Evolutionary conservation across 2,329 filamentous ascomycete genomes (phyloP).

Genomic region (Hymenotorrendiella dingleyae): DNA sequence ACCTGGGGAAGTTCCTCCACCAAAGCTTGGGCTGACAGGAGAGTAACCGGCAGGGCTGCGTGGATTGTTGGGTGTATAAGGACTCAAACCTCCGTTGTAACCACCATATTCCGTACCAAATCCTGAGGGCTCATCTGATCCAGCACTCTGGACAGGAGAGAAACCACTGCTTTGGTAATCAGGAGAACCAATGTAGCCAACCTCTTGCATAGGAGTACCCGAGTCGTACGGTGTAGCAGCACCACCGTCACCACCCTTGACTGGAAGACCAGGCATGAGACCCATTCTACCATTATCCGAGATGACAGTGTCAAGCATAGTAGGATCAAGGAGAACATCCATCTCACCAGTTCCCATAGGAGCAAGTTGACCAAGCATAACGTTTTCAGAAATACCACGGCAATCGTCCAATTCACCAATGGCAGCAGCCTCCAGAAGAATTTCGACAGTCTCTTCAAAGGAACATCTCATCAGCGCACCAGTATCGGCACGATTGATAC

Average conservation of each 20-base stretch:
- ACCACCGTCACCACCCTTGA: slow-evolving; percentile 75
- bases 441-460: slow-evolving; percentile 98
- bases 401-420: slow-evolving; percentile 96
- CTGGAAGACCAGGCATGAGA: slow-evolving; percentile 71
- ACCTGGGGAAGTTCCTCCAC: slow-evolving; percentile 41
- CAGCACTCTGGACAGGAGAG: slow-evolving; percentile 71
- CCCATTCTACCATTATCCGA: slow-evolving; percentile 85
- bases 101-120: slow-evolving; percentile 55
- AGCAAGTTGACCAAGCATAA: slow-evolving; percentile 95
- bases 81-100: slow-evolving; percentile 54
- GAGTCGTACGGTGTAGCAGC: slow-evolving; percentile 93
- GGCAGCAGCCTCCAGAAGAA: slow-evolving; percentile 89
- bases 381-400: slow-evolving; percentile 95
- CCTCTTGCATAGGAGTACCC: slow-evolving; percentile 71
- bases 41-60: slow-evolving; percentile 64
- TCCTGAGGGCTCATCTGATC: slow-evolving; percentile 63
- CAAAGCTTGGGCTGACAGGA: slow-evolving; percentile 54
- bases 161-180: slow-evolving; percentile 56
- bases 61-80: slow-evolving; percentile 53
- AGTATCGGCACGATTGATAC: slow-evolving; percentile 96
- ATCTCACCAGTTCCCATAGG: slow-evolving; percentile 97
- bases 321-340: slow-evolving; percentile 85
- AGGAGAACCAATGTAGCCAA: slow-evolving; percentile 59
- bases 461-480: slow-evolving; percentile 99
- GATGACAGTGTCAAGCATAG: slow-evolving; percentile 92